Evolutionary conservation across 139 green algal species (phyloP).

Genomic region (Chlamydomonas sp.): DNA sequence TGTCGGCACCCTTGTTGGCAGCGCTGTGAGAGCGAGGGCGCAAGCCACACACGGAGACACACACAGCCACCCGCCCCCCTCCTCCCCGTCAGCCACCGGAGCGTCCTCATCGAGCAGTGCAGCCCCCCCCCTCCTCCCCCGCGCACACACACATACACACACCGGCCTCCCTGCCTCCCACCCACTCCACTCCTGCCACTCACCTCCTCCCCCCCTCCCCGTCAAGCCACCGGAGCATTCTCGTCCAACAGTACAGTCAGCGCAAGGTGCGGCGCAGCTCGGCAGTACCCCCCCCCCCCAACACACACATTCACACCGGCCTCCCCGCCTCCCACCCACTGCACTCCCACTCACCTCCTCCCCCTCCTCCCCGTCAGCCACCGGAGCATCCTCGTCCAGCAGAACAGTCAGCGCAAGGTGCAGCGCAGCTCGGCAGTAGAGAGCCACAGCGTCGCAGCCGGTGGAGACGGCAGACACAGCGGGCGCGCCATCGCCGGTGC

Average conservation of each 20-base stretch:
- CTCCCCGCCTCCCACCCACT: not conserved
- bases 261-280: constrained; percentile 27
- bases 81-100: no score
- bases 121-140: not conserved
- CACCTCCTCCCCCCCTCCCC: no score
- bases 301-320: not conserved
- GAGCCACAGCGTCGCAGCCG: not conserved
- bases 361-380: no score
- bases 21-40: no score
- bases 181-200: not conserved
- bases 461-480: not conserved
- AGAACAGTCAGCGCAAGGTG: constrained; percentile 18
- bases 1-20: no score
- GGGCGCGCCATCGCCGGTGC: not conserved
- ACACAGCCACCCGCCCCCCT: no score
- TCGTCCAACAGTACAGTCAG: not conserved
- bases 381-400: no score
- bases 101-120: not conserved
- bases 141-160: not conserved
- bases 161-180: not conserved
- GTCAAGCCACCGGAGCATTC: no score
- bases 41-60: no score
- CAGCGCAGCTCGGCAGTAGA: constrained; percentile 29
- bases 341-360: not conserved
- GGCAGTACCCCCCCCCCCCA: not conserved